These are phyloP conservation scores for Multifurca ochricompacta DNA, from an alignment of 768 basidiomycete genomes.

Conservation along the genomic window DNA sequence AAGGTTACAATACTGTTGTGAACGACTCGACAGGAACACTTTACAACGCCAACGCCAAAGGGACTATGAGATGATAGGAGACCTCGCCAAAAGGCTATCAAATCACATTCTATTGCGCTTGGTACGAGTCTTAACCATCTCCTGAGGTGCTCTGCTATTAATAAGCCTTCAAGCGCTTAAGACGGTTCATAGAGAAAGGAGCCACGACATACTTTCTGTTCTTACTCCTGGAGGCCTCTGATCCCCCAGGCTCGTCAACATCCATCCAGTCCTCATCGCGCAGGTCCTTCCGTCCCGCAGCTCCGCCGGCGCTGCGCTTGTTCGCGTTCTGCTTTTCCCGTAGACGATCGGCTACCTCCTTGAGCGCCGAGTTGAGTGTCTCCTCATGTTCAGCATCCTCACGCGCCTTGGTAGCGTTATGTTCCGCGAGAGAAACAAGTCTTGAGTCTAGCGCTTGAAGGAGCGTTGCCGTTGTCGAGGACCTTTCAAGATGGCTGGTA, in stretches of 20 bases:
- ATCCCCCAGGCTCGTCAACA: slow-evolving; percentile 19
- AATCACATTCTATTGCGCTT: slow-evolving; percentile 20
- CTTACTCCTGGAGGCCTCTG: slow-evolving; percentile 10
- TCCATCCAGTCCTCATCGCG: slow-evolving; percentile 22
- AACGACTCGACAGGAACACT: slow-evolving; percentile 2
- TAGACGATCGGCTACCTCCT: slow-evolving; percentile 55
- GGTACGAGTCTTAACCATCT: slow-evolving; percentile 11
- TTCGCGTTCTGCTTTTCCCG: slow-evolving; percentile 34
- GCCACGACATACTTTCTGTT: slow-evolving; percentile 14
- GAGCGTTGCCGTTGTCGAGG: slow-evolving; percentile 60
- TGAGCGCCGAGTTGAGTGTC: slow-evolving; percentile 42
- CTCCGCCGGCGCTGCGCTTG: slow-evolving; percentile 13
- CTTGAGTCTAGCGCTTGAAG: slow-evolving; percentile 67
- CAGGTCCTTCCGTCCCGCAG: slow-evolving; percentile 11
- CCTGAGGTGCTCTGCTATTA: slow-evolving; percentile 16
- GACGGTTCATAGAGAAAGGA: neutral
- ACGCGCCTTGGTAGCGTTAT: slow-evolving; percentile 34
- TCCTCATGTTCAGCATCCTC: slow-evolving; percentile 50
- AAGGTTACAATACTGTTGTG: slow-evolving; percentile 9
- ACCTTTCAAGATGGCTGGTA: slow-evolving; percentile 36
- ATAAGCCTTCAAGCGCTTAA: neutral
- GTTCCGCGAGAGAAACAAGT: slow-evolving; percentile 46
- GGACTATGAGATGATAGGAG: neutral
- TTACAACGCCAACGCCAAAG: slow-evolving; percentile 3
- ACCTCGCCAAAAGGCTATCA: slow-evolving; percentile 1